phyloP scores from a whole-genome alignment of 768 basidiomycete species.

The Tulasnella sp. region DNA sequence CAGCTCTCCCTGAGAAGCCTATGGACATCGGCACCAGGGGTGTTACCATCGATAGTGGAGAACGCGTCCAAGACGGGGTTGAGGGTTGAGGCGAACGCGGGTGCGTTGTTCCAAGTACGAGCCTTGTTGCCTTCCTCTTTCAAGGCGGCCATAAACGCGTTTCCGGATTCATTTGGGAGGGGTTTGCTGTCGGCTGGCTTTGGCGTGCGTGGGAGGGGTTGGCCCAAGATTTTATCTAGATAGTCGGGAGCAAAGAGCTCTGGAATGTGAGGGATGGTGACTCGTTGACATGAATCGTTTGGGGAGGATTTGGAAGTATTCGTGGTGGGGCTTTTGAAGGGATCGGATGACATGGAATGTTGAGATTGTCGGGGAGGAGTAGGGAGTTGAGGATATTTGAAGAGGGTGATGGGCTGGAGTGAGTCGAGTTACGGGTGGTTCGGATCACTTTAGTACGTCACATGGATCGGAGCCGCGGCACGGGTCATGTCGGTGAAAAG shows the following conservation, averaged over 20 bases:
- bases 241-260: slow-evolving; percentile 52
- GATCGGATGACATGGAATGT: slow-evolving; percentile 1
- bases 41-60: slow-evolving; percentile 33
- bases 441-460: background rate
- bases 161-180: background rate
- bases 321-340: slow-evolving; percentile 18
- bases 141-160: slow-evolving; percentile 50
- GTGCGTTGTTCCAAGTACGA: slow-evolving; percentile 45
- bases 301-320: background rate
- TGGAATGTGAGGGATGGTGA: slow-evolving; percentile 48
- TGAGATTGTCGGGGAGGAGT: background rate
- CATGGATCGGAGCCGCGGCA: background rate
- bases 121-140: slow-evolving; percentile 38
- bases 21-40: slow-evolving; percentile 28
- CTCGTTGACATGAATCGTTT: slow-evolving; percentile 24
- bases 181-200: background rate
- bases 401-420: background rate
- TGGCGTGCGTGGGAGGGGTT: background rate
- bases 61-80: slow-evolving; percentile 53
- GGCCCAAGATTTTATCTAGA: slow-evolving; percentile 50
- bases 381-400: background rate
- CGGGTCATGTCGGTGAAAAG: background rate
- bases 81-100: slow-evolving; percentile 45
- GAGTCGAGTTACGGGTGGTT: background rate
- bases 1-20: slow-evolving; percentile 44